These are phyloP conservation scores for Tylopilus subfusipes DNA, from an alignment of 768 basidiomycete genomes.

Conservation along the genomic window DNA sequence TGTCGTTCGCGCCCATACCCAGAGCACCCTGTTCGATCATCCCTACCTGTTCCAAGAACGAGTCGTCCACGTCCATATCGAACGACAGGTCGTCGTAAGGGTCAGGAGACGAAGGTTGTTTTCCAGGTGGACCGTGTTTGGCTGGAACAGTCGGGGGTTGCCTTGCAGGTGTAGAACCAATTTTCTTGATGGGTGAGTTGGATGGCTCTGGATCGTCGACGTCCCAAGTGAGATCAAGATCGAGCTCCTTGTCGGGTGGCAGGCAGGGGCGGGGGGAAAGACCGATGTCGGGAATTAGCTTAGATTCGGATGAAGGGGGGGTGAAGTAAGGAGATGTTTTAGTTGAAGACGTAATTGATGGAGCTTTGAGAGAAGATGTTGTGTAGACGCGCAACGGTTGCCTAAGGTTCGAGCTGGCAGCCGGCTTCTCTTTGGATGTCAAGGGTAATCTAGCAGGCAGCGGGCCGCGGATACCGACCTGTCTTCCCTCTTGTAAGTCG, in stretches of 20 bases:
- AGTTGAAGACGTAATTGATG: too few relatives aligned
- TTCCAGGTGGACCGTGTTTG: conserved; percentile 1
- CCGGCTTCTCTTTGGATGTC: conserved; percentile 2
- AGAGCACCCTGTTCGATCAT: conserved; percentile 24
- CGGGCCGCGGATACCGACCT: background rate
- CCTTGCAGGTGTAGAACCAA: conserved; percentile 11
- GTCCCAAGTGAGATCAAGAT: conserved; percentile 28
- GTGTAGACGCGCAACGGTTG: background rate
- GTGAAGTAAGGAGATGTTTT: conserved; percentile 26
- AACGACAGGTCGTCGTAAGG: conserved; percentile 35
- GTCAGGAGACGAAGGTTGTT: conserved; percentile 21
- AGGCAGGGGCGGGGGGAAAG: conserved; percentile 30
- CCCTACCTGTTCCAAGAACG: conserved; percentile 38
- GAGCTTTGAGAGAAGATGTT: conserved; percentile 5
- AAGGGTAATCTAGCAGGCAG: background rate
- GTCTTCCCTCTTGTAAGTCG: conserved; percentile 1
- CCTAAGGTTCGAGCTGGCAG: background rate
- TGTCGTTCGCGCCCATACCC: conserved; percentile 7
- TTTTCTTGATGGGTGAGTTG: background rate
- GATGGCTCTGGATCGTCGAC: conserved; percentile 30
- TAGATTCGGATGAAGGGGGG: conserved; percentile 2
- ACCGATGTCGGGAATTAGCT: conserved; percentile 24
- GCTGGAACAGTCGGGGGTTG: background rate
- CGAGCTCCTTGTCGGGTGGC: conserved; percentile 15
- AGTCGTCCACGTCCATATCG: conserved; percentile 36